Evolutionary conservation across 345 rosid genomes (phyloP).

Genomic region (Xanthoceras sorbifolium): DNA sequence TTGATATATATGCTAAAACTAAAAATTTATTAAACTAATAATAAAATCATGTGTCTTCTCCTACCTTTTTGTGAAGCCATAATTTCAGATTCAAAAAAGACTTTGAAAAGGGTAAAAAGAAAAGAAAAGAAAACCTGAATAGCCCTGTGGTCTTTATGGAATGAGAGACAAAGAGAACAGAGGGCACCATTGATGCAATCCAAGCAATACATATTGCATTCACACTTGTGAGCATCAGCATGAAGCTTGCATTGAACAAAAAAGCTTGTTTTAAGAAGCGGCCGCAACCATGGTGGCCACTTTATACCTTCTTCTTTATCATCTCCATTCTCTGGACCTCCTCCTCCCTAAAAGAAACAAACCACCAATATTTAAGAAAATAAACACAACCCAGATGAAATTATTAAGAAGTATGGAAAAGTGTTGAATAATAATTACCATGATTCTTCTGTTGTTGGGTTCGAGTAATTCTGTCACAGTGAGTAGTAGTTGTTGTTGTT

Average conservation of each 20-base stretch:
- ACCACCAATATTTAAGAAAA: no score
- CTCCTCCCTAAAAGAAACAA: conserved; percentile 45
- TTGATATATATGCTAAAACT: no score
- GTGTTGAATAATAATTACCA: conserved; percentile 36
- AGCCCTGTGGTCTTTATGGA: conserved; percentile 52
- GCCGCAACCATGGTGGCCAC: conserved; percentile 71
- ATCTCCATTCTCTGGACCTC: conserved; percentile 50
- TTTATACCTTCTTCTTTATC: conserved; percentile 29
- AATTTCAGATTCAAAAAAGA: background rate
- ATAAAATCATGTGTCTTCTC: background rate
- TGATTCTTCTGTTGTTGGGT: conserved; percentile 59
- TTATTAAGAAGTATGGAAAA: no score
- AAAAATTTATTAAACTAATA: no score
- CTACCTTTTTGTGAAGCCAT: background rate
- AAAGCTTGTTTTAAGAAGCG: conserved; percentile 51
- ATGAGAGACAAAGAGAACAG: conserved; percentile 55
- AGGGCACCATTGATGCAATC: conserved; percentile 61
- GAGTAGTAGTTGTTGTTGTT: conserved; percentile 52
- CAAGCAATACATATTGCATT: conserved; percentile 67
- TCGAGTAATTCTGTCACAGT: conserved; percentile 44
- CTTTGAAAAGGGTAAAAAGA: no score
- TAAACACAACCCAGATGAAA: background rate
- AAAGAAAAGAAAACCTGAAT: conserved; percentile 46
- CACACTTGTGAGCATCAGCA: conserved; percentile 63
- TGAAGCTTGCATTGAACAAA: conserved; percentile 60